Evolutionary conservation across 202 grass and related monocot genomes (phyloP).

Genomic region (Bolboschoenoplectus hybrid): DNA sequence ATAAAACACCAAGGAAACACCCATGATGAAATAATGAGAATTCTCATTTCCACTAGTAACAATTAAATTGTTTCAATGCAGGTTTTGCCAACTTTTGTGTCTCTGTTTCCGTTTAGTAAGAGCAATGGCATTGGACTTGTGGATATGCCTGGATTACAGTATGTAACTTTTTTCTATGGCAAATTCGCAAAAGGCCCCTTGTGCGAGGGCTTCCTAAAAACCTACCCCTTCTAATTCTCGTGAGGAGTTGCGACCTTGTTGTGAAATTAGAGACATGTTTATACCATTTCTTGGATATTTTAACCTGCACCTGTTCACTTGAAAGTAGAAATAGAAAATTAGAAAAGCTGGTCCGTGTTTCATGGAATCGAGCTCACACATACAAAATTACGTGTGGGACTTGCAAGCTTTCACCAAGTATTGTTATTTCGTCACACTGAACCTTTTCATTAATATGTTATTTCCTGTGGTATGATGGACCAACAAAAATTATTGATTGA

Average conservation of each 20-base stretch:
- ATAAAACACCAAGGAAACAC: not conserved
- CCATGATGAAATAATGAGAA: not conserved
- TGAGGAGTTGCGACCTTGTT: not conserved
- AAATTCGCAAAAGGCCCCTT: not conserved
- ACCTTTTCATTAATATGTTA: not conserved
- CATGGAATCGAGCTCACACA: not conserved
- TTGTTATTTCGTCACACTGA: conserved; percentile 18
- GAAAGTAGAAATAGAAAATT: not conserved
- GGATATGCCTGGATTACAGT: conserved; percentile 78
- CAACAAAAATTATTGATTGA: not conserved
- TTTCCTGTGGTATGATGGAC: not conserved
- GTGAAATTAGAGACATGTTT: not conserved
- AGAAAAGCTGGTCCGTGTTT: not conserved
- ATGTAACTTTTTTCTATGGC: conserved; percentile 41
- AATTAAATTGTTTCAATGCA: conserved; percentile 44
- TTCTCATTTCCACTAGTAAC: not conserved
- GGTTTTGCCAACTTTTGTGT: conserved; percentile 84
- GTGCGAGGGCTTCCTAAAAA: not conserved
- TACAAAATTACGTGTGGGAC: not conserved
- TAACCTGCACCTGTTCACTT: not conserved
- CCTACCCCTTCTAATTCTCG: not conserved
- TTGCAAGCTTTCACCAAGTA: not conserved
- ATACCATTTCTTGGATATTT: not conserved
- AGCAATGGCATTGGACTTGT: conserved; percentile 62
- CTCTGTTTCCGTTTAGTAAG: conserved; percentile 69